Conservation (phyloP, 1,139 yeast genomes). For the Kodamaea arcana region DNA sequence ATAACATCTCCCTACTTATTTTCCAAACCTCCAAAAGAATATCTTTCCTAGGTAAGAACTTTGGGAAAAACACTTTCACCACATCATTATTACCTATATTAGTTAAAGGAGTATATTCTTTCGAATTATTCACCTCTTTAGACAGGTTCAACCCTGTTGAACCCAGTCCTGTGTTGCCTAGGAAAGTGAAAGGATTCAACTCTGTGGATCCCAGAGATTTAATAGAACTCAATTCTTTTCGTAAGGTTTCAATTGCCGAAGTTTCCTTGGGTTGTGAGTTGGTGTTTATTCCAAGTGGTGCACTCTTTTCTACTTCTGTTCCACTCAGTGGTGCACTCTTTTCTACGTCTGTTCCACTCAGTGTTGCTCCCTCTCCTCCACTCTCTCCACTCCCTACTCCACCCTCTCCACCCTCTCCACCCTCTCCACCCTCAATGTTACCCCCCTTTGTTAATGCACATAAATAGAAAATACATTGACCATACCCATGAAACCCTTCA, state of each 20-base stretch:
- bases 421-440: not conserved
- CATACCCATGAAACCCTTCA: constrained; percentile 63
- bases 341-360: not conserved
- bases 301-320: not conserved
- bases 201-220: not conserved
- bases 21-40: constrained; percentile 39
- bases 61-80: constrained; percentile 49
- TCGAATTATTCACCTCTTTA: constrained; percentile 8
- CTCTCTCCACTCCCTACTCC: no score
- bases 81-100: constrained; percentile 16
- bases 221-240: not conserved
- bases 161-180: no score
- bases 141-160: not conserved
- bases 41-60: constrained; percentile 42
- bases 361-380: no score
- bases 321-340: not conserved
- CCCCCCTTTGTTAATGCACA: constrained; percentile 47
- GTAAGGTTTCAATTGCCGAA: no score
- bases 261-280: no score
- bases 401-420: no score
- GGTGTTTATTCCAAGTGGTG: not conserved
- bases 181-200: not conserved
- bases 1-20: constrained; percentile 34
- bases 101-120: no score
- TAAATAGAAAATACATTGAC: constrained; percentile 58